These are phyloP conservation scores for Pseudogymnoascus sp. DNA, from an alignment of 2,329 filamentous ascomycete species.

Conservation along the genomic window DNA sequence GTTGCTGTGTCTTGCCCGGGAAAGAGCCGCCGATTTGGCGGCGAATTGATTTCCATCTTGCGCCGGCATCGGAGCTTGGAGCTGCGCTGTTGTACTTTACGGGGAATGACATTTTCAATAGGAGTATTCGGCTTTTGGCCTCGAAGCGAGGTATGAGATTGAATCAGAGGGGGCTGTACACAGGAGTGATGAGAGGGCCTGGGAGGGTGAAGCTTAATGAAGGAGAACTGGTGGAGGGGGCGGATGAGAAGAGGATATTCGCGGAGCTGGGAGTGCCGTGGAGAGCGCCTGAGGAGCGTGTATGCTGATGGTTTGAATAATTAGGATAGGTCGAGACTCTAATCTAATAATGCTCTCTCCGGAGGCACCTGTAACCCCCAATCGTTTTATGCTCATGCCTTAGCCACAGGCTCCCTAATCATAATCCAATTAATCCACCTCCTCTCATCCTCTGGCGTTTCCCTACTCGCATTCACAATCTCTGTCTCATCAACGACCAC, in stretches of 20 bases:
- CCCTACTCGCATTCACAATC: conserved; percentile 14
- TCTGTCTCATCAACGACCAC: conserved; percentile 27
- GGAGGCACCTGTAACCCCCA: background rate
- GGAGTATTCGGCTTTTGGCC: conserved; percentile 72
- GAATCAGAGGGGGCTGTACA: conserved; percentile 75
- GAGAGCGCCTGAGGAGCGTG: conserved; percentile 67
- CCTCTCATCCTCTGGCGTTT: conserved; percentile 20
- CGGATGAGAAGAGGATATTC: conserved; percentile 72
- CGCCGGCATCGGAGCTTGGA: conserved; percentile 70
- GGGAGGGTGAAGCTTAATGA: conserved; percentile 53
- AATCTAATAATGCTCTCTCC: background rate
- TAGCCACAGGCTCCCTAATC: conserved; percentile 21
- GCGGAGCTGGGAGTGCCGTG: conserved; percentile 75
- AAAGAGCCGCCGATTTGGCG: conserved; percentile 53
- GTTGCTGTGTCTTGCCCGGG: conserved; percentile 63
- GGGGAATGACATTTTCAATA: conserved; percentile 89
- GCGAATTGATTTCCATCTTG: conserved; percentile 75
- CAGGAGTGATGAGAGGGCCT: conserved; percentile 54
- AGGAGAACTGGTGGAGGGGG: conserved; percentile 64
- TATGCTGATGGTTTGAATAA: conserved; percentile 44
- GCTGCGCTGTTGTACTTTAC: conserved; percentile 92
- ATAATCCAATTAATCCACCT: conserved; percentile 19
- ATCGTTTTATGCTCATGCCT: background rate
- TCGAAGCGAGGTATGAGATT: conserved; percentile 73
- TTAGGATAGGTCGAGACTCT: background rate